Evolutionary conservation across 805 yeast species (phyloP), one percentile per base, ranked within the genome.

Genomic region (Myxozyma neglecta): DNA sequence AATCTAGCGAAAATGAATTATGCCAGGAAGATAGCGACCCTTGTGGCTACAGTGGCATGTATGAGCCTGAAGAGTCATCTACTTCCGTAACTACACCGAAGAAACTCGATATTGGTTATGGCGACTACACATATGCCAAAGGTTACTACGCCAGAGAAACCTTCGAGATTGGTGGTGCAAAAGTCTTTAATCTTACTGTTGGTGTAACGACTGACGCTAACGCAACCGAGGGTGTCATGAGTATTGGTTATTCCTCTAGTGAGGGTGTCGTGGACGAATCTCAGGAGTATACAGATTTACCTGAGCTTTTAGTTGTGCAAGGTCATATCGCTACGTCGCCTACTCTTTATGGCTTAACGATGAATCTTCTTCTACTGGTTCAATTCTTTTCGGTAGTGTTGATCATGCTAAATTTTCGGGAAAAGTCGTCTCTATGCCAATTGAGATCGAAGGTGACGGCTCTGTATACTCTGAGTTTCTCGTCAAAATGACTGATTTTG

Each of bases 151-250:
- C 89, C 20, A 74, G 78, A 50, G 97, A 91, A 69, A 75, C 77
- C 43, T 78, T 91, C 3, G 63, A 68, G 1, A 68, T 89, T 57
- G 84, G 85, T 49, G 82, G 78, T 52, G 73, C 79, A 13, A 73
- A 78, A 2, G 76, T 89, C 13, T 63, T 76, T 0, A 75, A 78
- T 59, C 75, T 88, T 36, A 83, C 90, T 4, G 81, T 91, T 72
- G 97, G 96, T 1, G 84, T 90, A 29, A 94, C 89, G 2, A 83
- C 84, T 70, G 72, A 74, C 40, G 82, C 89, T 1, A 83, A 84
- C 63, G 84, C 92, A 3, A 73, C 83, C 8, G 75, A 81, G 60
- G 93, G 96, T 59, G 69, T 77, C 45, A 67, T 75, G 47, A 80
- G 80, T 11, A 68, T 77, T 43, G 80, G 80, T 18, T 72, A 77